A percentile compares a stretch with the other conserved stretches of the same genome.
Conservation (phyloP, 768 basidiomycete genomes). For the Suillus hirtellus region DNA sequence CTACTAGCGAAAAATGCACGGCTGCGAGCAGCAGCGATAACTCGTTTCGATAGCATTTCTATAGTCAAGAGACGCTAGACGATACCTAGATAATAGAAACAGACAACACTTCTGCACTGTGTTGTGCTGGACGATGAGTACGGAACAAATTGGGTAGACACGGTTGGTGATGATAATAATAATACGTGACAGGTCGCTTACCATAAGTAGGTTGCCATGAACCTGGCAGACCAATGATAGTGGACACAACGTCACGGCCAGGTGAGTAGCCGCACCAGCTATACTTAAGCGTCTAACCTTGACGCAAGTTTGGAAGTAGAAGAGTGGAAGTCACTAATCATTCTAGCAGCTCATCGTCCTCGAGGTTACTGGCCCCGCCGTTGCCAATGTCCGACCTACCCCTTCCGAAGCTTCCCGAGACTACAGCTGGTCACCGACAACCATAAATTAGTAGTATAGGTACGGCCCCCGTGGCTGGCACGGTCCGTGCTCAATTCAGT, state of each 20-base stretch:
- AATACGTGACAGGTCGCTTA: slow-evolving; percentile 6
- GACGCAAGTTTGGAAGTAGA: neutral
- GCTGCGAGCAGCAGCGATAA: slow-evolving; percentile 63
- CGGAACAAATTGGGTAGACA: slow-evolving; percentile 7
- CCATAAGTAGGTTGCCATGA: slow-evolving; percentile 4
- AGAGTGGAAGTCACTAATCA: neutral
- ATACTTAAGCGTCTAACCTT: neutral
- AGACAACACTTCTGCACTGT: neutral
- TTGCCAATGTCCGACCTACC: neutral
- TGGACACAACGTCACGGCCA: neutral
- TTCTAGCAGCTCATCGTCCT: neutral
- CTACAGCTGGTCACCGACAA: neutral
- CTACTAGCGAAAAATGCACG: slow-evolving; percentile 49
- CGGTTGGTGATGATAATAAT: neutral
- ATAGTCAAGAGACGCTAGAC: neutral
- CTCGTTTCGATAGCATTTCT: slow-evolving; percentile 69
- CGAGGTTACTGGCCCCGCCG: neutral
- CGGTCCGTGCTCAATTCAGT: neutral
- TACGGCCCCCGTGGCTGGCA: neutral
- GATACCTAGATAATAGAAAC: neutral
- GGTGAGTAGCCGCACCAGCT: neutral
- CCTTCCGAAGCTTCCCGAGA: neutral
- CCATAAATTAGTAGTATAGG: neutral
- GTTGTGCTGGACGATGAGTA: neutral
- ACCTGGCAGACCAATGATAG: neutral